Evolutionary conservation across 495 filamentous ascomycete genomes (phyloP).

Genomic region (Penicillium angulare): DNA sequence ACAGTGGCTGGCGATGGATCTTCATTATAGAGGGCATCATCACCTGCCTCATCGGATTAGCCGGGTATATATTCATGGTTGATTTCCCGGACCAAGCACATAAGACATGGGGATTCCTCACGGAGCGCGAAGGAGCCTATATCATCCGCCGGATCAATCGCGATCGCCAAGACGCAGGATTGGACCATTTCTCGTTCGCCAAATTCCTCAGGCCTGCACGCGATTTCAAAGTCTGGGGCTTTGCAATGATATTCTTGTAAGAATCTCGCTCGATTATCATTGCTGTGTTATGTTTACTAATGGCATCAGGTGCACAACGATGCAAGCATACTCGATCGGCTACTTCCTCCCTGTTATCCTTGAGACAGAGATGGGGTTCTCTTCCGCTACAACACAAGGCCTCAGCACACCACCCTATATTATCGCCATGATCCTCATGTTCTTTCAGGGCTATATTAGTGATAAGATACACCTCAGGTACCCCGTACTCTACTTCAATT

Average conservation of each 20-base stretch:
- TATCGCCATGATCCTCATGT: slow-evolving; percentile 54
- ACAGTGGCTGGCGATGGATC: slow-evolving; percentile 55
- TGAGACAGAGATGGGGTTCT: slow-evolving; percentile 36
- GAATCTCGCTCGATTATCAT: neutral
- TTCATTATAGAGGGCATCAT: slow-evolving; percentile 29
- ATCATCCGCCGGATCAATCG: slow-evolving; percentile 49
- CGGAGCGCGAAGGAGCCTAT: slow-evolving; percentile 38
- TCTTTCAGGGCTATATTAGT: slow-evolving; percentile 39
- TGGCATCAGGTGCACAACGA: slow-evolving; percentile 1
- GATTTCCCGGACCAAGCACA: slow-evolving; percentile 49
- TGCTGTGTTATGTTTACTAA: neutral
- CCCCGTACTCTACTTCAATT: slow-evolving; percentile 53
- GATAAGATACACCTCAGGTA: slow-evolving; percentile 54
- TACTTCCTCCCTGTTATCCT: slow-evolving; percentile 64
- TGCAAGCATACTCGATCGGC: slow-evolving; percentile 50
- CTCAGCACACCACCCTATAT: slow-evolving; percentile 57
- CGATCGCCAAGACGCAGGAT: slow-evolving; percentile 50
- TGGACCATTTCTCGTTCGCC: slow-evolving; percentile 32
- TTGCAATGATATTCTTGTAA: slow-evolving; percentile 64
- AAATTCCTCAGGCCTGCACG: slow-evolving; percentile 50
- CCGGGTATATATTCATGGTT: slow-evolving; percentile 45
- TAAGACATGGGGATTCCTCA: slow-evolving; percentile 46
- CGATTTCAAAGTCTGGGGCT: slow-evolving; percentile 68
- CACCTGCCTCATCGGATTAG: slow-evolving; percentile 30
- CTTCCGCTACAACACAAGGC: slow-evolving; percentile 47